Evolutionary conservation across 108 stramenopile species (phyloP).

Genomic region (Parietichytrium sp.): DNA sequence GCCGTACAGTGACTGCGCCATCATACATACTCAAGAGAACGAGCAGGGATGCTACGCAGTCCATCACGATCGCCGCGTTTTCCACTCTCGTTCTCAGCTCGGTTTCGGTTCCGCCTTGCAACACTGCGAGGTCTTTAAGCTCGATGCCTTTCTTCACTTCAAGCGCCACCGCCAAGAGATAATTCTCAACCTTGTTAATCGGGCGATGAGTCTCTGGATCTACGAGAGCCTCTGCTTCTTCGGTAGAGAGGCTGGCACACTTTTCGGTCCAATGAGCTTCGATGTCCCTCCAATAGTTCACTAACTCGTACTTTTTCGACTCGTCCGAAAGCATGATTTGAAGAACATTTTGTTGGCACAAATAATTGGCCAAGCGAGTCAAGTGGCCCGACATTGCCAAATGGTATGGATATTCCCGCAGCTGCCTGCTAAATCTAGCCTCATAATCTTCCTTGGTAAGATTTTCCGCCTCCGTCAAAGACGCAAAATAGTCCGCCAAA

Average conservation of each 20-base stretch:
- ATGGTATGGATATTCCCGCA: slow-evolving; percentile 10
- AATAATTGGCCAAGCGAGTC: background rate
- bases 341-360: background rate
- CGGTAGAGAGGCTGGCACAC: background rate
- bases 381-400: background rate
- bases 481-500: background rate
- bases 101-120: background rate
- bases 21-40: background rate
- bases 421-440: background rate
- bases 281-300: slow-evolving; percentile 2
- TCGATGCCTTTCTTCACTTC: background rate
- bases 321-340: slow-evolving; percentile 1
- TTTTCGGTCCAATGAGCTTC: background rate
- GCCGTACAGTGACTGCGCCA: background rate
- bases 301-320: slow-evolving; percentile 36
- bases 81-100: background rate
- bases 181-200: background rate
- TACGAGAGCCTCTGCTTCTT: too few relatives aligned
- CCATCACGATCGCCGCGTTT: background rate
- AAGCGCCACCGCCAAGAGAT: background rate
- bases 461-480: background rate
- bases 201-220: too few relatives aligned
- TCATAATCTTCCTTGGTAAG: too few relatives aligned
- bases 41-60: background rate
- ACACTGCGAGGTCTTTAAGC: background rate